These are phyloP conservation scores for Hebeloma cylindrosporum DNA, from an alignment of 768 basidiomycete genomes.

Conservation along the genomic window DNA sequence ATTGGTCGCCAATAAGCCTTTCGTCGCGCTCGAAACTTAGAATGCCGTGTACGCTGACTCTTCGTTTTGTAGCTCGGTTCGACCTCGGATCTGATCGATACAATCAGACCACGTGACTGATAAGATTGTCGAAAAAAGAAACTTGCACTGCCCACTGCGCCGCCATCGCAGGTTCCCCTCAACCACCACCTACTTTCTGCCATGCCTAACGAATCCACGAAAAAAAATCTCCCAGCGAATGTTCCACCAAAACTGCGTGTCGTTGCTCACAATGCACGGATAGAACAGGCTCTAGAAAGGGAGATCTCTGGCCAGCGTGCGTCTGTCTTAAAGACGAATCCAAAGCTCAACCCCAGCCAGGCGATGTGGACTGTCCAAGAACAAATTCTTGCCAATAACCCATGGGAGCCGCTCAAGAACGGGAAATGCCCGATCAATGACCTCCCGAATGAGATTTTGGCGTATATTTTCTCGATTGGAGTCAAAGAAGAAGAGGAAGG, in stretches of 20 bases:
- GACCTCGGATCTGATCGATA: constrained; percentile 2
- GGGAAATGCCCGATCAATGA: constrained; percentile 48
- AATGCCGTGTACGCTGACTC: background rate
- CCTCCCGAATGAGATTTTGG: constrained; percentile 57
- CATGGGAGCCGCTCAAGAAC: constrained; percentile 45
- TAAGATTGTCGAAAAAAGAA: constrained; percentile 12
- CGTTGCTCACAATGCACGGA: constrained; percentile 19
- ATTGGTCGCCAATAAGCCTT: too few relatives aligned
- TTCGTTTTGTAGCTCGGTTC: background rate
- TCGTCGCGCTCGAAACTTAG: too few relatives aligned
- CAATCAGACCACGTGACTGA: constrained; percentile 10
- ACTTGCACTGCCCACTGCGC: background rate
- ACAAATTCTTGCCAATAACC: constrained; percentile 46
- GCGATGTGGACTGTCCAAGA: constrained; percentile 35
- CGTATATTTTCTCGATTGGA: constrained; percentile 53
- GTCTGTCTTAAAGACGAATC: constrained; percentile 28
- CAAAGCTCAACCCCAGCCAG: constrained; percentile 26
- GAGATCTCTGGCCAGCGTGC: constrained; percentile 26
- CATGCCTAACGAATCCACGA: background rate
- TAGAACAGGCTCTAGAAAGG: constrained; percentile 22
- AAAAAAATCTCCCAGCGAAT: constrained; percentile 3
- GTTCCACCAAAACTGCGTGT: constrained; percentile 21
- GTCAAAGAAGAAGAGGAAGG: constrained; percentile 36
- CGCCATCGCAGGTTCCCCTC: too few relatives aligned
- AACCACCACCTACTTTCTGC: constrained; percentile 8